Evolutionary conservation across 192 early-diverging fungal genomes (phyloP).

Genomic region (Backusella sp.): DNA sequence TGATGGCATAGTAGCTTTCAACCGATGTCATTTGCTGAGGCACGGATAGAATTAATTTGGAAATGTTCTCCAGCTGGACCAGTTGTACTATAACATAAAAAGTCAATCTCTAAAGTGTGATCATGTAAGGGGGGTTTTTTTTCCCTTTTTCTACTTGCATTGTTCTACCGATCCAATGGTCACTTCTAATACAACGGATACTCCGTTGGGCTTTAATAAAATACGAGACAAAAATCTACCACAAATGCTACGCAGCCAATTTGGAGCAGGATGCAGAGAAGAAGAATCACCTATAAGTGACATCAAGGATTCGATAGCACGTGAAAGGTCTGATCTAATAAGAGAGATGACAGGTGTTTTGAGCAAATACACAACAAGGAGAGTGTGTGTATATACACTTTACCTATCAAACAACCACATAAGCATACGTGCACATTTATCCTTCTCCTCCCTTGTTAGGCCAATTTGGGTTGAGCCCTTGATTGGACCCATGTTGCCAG

Average conservation of each 20-base stretch:
- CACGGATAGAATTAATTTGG: constrained; percentile 56
- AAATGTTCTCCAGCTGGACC: constrained; percentile 54
- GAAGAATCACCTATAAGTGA: constrained; percentile 54
- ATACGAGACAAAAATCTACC: constrained; percentile 68
- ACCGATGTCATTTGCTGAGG: constrained; percentile 57
- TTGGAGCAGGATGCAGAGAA: constrained; percentile 45
- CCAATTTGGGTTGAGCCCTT: neutral
- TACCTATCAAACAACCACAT: constrained; percentile 43
- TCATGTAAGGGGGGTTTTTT: neutral
- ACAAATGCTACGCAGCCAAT: constrained; percentile 67
- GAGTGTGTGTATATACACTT: neutral
- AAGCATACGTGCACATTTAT: constrained; percentile 40
- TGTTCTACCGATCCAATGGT: constrained; percentile 57
- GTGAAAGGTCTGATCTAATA: constrained; percentile 48
- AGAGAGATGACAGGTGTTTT: neutral
- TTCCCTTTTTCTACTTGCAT: constrained; percentile 14
- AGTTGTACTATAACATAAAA: constrained; percentile 39
- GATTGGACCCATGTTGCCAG: constrained; percentile 1
- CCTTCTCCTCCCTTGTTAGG: constrained; percentile 28
- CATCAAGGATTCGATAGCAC: constrained; percentile 67
- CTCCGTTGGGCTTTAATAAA: constrained; percentile 62
- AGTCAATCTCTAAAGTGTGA: neutral
- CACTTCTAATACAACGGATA: constrained; percentile 64
- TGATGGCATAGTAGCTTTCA: constrained; percentile 51
- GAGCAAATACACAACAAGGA: constrained; percentile 10